Percentiles rank a stretch among this genome's conserved stretches.
These are phyloP conservation scores for Phylloporus scabripes DNA, from an alignment of 768 basidiomycete species.

Conservation along the genomic window DNA sequence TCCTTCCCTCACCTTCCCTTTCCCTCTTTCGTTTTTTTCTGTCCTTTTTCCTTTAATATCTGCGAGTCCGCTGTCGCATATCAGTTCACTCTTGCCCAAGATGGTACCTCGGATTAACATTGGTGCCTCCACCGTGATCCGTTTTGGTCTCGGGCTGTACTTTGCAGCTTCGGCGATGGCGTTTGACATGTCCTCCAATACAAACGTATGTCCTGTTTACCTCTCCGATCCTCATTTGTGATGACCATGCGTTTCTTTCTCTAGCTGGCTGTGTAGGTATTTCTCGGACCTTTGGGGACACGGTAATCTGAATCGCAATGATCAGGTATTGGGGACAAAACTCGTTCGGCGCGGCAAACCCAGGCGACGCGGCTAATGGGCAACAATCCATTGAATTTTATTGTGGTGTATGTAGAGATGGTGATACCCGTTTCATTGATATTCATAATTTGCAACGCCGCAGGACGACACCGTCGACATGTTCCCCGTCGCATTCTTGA, in stretches of 20 bases:
- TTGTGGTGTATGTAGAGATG: constrained; percentile 18
- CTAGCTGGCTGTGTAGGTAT: constrained; percentile 24
- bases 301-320: neutral
- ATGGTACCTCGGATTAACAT: constrained; percentile 7
- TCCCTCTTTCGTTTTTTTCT: neutral
- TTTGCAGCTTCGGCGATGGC: constrained; percentile 13
- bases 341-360: constrained; percentile 29
- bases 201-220: constrained; percentile 19
- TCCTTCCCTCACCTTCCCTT: too few relatives aligned
- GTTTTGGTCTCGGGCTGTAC: constrained; percentile 12
- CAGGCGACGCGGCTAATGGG: constrained; percentile 18
- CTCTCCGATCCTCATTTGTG: neutral
- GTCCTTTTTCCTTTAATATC: neutral
- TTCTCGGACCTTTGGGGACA: neutral
- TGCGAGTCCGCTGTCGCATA: neutral
- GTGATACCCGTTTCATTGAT: neutral
- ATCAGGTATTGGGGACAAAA: constrained; percentile 35
- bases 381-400: constrained; percentile 32
- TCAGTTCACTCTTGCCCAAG: neutral
- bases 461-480: constrained; percentile 55
- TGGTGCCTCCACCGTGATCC: constrained; percentile 5
- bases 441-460: neutral
- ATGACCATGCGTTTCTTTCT: neutral
- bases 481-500: constrained; percentile 58
- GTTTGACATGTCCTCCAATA: constrained; percentile 23